Conservation (phyloP, 768 basidiomycete genomes). For the Lanmaoa pseudosensibilis region DNA sequence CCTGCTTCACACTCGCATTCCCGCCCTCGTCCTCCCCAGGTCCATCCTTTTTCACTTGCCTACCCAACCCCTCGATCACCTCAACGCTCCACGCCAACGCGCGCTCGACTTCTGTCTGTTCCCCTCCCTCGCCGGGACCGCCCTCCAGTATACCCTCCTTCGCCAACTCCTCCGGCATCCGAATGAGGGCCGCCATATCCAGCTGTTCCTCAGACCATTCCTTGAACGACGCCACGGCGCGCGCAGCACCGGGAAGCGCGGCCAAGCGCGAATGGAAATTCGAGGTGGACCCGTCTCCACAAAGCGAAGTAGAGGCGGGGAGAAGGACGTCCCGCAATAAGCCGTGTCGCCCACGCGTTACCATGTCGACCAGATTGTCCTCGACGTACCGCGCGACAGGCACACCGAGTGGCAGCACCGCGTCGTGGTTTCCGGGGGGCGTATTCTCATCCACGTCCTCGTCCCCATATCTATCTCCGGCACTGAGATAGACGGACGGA, state of each 20-base stretch:
- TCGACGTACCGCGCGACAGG: conserved; percentile 43
- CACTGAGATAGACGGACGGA: conserved; percentile 20
- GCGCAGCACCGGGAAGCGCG: conserved; percentile 14
- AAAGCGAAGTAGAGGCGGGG: background rate
- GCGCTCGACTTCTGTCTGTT: conserved; percentile 29
- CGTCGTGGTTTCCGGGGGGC: background rate
- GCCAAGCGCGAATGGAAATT: conserved; percentile 12
- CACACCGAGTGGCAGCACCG: conserved; percentile 27
- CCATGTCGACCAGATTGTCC: conserved; percentile 38
- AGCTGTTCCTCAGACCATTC: conserved; percentile 25
- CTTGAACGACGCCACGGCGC: background rate
- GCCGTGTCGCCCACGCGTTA: conserved; percentile 43
- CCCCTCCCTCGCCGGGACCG: conserved; percentile 12
- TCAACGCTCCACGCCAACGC: conserved; percentile 60
- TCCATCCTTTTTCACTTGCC: background rate
- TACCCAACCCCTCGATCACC: conserved; percentile 44
- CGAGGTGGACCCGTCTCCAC: background rate
- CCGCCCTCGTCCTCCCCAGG: background rate
- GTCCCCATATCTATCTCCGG: background rate
- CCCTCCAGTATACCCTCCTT: conserved; percentile 31
- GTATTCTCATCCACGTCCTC: background rate
- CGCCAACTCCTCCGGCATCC: conserved; percentile 40
- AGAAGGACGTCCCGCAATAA: conserved; percentile 32
- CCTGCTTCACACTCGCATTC: conserved; percentile 16
- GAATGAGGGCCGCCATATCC: conserved; percentile 46